A percentile compares a stretch with the other conserved stretches of the same genome.
Evolutionary conservation across 2,329 filamentous ascomycete species (phyloP).

Genomic region (Colletotrichum godetiae): DNA sequence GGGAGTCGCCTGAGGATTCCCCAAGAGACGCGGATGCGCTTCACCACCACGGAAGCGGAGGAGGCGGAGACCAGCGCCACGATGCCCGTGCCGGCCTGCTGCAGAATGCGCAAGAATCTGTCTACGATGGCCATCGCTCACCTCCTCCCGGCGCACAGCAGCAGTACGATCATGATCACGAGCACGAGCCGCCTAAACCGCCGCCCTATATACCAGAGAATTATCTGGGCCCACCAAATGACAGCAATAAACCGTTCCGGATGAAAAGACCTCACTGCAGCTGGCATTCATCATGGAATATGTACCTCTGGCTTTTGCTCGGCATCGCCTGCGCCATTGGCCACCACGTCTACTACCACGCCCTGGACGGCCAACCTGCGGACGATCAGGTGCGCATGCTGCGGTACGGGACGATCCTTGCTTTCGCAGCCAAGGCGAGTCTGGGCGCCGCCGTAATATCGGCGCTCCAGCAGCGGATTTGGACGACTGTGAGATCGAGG

Average conservation of each 20-base stretch:
- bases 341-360: conserved; percentile 49
- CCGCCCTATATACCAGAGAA: conserved; percentile 7
- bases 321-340: conserved; percentile 46
- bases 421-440: conserved; percentile 49
- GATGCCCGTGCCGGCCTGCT: conserved; percentile 24
- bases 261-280: neutral
- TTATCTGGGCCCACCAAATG: neutral
- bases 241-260: conserved; percentile 1
- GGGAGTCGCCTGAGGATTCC: neutral
- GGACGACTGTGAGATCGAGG: conserved; percentile 37
- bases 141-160: neutral
- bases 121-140: neutral
- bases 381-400: conserved; percentile 48
- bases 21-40: neutral
- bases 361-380: conserved; percentile 44
- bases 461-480: conserved; percentile 39
- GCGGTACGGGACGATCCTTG: conserved; percentile 48
- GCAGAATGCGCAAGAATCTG: conserved; percentile 17
- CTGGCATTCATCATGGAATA: conserved; percentile 50
- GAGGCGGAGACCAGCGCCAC: conserved; percentile 6
- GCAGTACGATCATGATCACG: neutral
- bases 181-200: neutral
- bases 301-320: conserved; percentile 47
- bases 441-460: conserved; percentile 47
- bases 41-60: neutral